phyloP scores from a whole-genome alignment of 2,329 filamentous ascomycete species.

The Fonsecaea nubica region DNA sequence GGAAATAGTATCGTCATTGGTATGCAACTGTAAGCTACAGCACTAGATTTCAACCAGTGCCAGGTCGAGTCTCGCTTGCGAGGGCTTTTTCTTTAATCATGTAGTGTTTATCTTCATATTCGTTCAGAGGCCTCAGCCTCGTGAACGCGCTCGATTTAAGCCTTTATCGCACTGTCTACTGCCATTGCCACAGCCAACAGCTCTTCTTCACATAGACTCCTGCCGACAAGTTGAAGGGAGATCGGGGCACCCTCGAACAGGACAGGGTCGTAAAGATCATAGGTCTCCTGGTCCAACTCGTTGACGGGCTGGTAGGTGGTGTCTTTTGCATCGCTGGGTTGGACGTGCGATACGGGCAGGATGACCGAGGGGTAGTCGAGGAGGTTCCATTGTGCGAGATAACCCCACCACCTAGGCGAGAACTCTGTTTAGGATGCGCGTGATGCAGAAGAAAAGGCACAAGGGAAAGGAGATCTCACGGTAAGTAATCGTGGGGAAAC shows the following conservation, averaged over 20 bases:
- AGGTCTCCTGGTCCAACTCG: conserved; percentile 9
- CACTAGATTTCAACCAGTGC: too few species aligned
- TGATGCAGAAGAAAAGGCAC: too few species aligned
- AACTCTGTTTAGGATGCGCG: too few species aligned
- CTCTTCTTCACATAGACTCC: conserved; percentile 35
- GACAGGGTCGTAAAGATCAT: conserved; percentile 37
- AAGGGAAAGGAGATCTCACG: conserved; percentile 36
- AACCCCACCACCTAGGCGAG: conserved; percentile 43
- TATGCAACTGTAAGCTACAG: too few species aligned
- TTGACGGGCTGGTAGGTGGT: conserved; percentile 14
- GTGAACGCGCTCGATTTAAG: too few species aligned
- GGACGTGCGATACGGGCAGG: conserved; percentile 40
- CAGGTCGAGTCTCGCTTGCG: background rate
- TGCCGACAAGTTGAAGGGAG: conserved; percentile 44
- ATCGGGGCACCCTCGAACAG: conserved; percentile 51
- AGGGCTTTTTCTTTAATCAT: background rate
- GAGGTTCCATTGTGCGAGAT: conserved; percentile 48
- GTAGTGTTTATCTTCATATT: background rate
- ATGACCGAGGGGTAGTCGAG: conserved; percentile 45
- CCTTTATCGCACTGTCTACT: conserved; percentile 5
- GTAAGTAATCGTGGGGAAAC: conserved; percentile 35
- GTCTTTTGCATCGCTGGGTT: conserved; percentile 28
- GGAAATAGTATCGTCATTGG: too few species aligned
- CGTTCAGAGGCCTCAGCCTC: background rate
- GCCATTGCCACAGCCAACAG: conserved; percentile 30